Conservation (phyloP, 495 filamentous ascomycete genomes). For the Aspergillus carlsbadensis region DNA sequence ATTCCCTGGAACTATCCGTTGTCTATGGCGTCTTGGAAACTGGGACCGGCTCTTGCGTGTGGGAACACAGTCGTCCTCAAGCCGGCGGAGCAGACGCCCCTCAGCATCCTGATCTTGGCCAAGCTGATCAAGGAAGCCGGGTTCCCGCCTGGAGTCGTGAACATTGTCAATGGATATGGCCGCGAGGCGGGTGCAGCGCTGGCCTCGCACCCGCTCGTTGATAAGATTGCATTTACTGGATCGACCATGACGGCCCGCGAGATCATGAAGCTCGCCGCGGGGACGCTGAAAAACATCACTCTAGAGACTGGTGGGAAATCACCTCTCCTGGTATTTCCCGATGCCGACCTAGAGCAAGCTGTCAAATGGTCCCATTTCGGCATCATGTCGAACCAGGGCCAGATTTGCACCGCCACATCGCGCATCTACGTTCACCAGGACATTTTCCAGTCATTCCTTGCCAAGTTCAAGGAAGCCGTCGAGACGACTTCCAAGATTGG, state of each 20-base stretch:
- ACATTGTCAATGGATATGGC: constrained; percentile 84
- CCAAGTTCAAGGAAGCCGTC: constrained; percentile 67
- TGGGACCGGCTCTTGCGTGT: constrained; percentile 81
- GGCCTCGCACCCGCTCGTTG: constrained; percentile 69
- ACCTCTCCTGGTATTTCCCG: constrained; percentile 80
- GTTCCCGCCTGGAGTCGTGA: constrained; percentile 90
- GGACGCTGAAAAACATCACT: constrained; percentile 88
- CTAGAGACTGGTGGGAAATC: constrained; percentile 91
- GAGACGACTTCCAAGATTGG: constrained; percentile 71
- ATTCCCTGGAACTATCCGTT: constrained; percentile 93
- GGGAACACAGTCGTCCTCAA: constrained; percentile 90
- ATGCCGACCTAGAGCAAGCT: constrained; percentile 83
- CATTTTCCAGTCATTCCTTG: constrained; percentile 73
- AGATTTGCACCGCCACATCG: constrained; percentile 89
- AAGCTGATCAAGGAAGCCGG: constrained; percentile 80
- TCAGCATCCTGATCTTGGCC: constrained; percentile 77
- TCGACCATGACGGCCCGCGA: constrained; percentile 75
- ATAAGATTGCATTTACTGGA: constrained; percentile 93
- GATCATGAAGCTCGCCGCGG: constrained; percentile 86
- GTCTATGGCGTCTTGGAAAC: constrained; percentile 88
- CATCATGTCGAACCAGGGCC: constrained; percentile 74
- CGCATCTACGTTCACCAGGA: constrained; percentile 79
- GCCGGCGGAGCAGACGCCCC: constrained; percentile 86
- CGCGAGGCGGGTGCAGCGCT: constrained; percentile 75
- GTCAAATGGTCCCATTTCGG: constrained; percentile 84